Conservation (phyloP, 768 basidiomycete genomes). For the Lentinula sp. region DNA sequence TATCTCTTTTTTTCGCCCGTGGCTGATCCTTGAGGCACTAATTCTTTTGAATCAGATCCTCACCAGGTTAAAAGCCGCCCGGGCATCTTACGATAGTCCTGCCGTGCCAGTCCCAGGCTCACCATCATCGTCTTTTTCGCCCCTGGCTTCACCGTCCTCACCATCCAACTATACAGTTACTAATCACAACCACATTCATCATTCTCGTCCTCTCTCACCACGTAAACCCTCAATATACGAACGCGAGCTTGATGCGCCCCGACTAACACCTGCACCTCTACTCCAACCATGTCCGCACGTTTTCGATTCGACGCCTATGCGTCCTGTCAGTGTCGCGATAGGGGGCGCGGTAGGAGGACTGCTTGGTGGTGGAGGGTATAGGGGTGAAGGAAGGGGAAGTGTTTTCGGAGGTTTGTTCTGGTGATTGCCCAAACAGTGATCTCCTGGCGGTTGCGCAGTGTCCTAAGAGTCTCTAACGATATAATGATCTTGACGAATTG, state of each 20-base stretch:
- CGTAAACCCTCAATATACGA: conserved; percentile 72
- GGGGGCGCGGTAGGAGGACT: conserved; percentile 24
- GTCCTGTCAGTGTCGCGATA: conserved; percentile 52
- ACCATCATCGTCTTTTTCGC: neutral
- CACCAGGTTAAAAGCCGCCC: conserved; percentile 49
- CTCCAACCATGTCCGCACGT: conserved; percentile 76
- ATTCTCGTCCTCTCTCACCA: conserved; percentile 23
- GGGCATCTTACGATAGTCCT: conserved; percentile 38
- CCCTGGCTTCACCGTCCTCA: neutral
- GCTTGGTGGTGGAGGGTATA: conserved; percentile 32
- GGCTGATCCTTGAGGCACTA: neutral
- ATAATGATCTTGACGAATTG: neutral
- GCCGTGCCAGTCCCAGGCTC: conserved; percentile 16
- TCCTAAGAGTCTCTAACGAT: neutral
- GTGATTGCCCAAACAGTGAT: conserved; percentile 8
- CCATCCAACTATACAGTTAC: neutral
- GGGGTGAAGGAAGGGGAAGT: conserved; percentile 25
- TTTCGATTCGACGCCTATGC: conserved; percentile 57
- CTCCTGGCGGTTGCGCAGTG: too few species aligned
- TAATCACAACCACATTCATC: neutral
- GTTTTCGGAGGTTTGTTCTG: conserved; percentile 42
- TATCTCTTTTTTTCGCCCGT: neutral
- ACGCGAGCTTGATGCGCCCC: conserved; percentile 58
- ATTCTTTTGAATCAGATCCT: conserved; percentile 39
- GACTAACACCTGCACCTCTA: conserved; percentile 40